Evolutionary conservation across 2,329 filamentous ascomycete species (phyloP).

Genomic region (Neofusicoccum ribis): DNA sequence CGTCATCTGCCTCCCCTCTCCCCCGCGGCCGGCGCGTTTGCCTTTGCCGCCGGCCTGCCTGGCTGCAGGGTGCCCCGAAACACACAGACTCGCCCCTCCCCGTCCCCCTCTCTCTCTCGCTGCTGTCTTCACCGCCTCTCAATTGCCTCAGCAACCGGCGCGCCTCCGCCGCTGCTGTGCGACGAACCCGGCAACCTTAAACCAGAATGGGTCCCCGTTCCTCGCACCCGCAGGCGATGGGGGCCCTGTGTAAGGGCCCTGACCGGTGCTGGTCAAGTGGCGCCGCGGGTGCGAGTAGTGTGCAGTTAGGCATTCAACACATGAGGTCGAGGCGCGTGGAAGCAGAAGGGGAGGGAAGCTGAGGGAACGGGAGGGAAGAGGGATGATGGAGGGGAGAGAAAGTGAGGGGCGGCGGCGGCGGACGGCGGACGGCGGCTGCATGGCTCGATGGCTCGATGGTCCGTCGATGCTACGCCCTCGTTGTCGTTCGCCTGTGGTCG

Average conservation of each 20-base stretch:
- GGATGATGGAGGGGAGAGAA: not conserved
- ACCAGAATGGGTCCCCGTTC: not conserved
- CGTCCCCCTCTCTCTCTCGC: not conserved
- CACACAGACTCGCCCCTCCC: not conserved
- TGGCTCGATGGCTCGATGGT: conserved; percentile 3
- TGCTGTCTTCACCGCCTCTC: not conserved
- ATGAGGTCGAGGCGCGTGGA: not conserved
- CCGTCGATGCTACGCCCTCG: not conserved
- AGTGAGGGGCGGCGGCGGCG: not conserved
- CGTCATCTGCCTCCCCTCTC: not conserved
- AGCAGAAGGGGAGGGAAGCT: too few relatives aligned
- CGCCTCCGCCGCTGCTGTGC: not conserved
- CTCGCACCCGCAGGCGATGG: conserved; percentile 11
- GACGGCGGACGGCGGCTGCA: not conserved
- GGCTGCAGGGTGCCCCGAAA: conserved; percentile 2
- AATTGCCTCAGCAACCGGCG: conserved; percentile 10
- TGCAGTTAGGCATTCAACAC: conserved; percentile 9
- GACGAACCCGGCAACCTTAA: conserved; percentile 12
- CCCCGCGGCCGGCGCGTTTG: not conserved
- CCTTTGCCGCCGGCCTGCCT: not conserved
- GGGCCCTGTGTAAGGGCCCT: conserved; percentile 10
- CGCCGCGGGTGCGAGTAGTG: conserved; percentile 5
- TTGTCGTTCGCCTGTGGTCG: not conserved
- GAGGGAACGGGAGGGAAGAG: not conserved
- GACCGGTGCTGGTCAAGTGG: conserved; percentile 3